Evolutionary conservation across 495 filamentous ascomycete species (phyloP).

Genomic region (Choiromyces venosus): DNA sequence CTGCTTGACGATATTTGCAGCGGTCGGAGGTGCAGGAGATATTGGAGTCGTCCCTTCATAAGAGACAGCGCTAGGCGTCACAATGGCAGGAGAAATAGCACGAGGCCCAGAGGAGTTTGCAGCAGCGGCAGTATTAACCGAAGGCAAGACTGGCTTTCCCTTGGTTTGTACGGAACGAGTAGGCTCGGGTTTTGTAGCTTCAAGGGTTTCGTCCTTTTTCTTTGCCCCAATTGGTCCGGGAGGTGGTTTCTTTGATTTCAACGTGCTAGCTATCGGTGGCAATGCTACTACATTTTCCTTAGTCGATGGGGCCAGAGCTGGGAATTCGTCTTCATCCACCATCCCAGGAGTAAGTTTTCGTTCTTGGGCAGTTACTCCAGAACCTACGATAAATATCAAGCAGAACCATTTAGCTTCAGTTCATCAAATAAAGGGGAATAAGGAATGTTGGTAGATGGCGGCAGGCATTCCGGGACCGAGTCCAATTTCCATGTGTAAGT

Average conservation of each 20-base stretch:
- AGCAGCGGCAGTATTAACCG: not conserved
- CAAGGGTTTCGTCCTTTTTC: constrained; percentile 32
- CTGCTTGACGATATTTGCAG: not conserved
- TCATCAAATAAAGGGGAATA: not conserved
- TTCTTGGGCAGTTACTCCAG: constrained; percentile 3
- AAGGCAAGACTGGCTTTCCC: not conserved
- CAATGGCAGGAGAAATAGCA: not conserved
- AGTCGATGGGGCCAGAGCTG: constrained; percentile 47
- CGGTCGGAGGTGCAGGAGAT: constrained; percentile 5
- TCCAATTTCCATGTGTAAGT: not conserved
- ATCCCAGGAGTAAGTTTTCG: constrained; percentile 32
- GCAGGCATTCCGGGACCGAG: not conserved
- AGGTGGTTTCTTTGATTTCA: constrained; percentile 13
- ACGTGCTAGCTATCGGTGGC: constrained; percentile 8
- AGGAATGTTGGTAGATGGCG: not conserved
- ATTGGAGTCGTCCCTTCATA: not conserved
- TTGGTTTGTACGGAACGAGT: not conserved
- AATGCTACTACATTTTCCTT: constrained; percentile 7
- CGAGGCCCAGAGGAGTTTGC: not conserved
- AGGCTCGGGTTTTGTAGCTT: constrained; percentile 40
- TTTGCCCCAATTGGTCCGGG: constrained; percentile 41
- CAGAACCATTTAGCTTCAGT: constrained; percentile 1
- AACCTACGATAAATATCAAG: not conserved
- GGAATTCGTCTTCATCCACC: constrained; percentile 56
- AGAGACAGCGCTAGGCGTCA: not conserved